Evolutionary conservation across 164 flowering plant species (phyloP), one percentile per base, ranked within the genome.

Genomic region (Kalanchoe fedtschenkoi): DNA sequence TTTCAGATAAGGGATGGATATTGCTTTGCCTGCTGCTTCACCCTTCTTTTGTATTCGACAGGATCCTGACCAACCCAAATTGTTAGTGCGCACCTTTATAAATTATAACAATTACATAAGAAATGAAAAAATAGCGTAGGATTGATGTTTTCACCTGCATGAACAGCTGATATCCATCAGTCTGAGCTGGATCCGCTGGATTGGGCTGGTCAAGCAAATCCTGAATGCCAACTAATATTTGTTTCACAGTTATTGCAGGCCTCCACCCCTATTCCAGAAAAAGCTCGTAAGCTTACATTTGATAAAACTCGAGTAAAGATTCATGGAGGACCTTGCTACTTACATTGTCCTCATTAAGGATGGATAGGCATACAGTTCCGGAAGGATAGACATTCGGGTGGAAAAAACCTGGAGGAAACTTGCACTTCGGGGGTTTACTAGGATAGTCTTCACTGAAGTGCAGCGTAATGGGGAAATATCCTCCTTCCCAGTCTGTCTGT

Each of bases 401-500:
- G 72, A 92, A 92, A 72, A 92, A 89, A 15, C 91, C 91, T 64
- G 44, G 89, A 24, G 96, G 96, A 34, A 92, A 89, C 79, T 86
- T 92, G 82, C 98, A 92, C 71, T 89, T 89, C 14, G 97, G 97
- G 16, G 97, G 98, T 66, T 83, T 92, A 75, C 98, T 92, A 1
- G 98, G 98, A 65, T 92, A 92, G 69, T 92, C 98, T 66, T 92
- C 98, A 70, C 77, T 84, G 72, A 89, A 92, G 65, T 77, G 81
- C 53, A 92, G 76, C 0, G 93, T 73, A n/a, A 92, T 74, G 0
- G 98, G 96, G 62, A 72, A 92, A 70, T 53, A 76, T 47, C 97
- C 98, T 62, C 96, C 97, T 39, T 89, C 97, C 98, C 97, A 92
- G 64, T 92, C 97, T 69, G 98, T 92, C 97, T 92, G 83, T 76